Conservation (phyloP, 495 filamentous ascomycete species). For the Penicillium crystallinum region DNA sequence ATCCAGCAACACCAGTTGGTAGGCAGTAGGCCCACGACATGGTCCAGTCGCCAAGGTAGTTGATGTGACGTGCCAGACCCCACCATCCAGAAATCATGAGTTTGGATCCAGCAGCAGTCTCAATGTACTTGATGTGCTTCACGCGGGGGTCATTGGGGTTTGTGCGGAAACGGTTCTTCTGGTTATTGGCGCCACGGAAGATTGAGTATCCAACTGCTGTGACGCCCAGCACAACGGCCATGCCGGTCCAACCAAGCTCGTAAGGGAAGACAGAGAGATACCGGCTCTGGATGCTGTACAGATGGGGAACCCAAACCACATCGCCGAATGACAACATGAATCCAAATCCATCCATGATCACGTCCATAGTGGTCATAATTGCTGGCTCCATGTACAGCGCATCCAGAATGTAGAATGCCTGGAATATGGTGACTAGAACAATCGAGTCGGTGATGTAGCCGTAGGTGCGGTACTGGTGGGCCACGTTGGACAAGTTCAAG, state of each 20-base stretch:
- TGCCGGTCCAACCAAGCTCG: conserved; percentile 61
- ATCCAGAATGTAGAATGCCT: conserved; percentile 82
- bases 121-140: conserved; percentile 76
- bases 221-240: conserved; percentile 57
- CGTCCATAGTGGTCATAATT: conserved; percentile 92
- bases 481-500: conserved; percentile 77
- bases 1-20: conserved; percentile 84
- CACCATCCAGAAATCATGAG: conserved; percentile 91
- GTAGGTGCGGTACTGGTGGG: conserved; percentile 79
- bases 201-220: conserved; percentile 72
- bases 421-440: conserved; percentile 70
- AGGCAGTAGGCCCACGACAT: conserved; percentile 90
- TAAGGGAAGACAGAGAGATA: conserved; percentile 83
- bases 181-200: conserved; percentile 86
- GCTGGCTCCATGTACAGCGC: conserved; percentile 85
- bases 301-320: conserved; percentile 87
- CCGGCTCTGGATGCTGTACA: conserved; percentile 80
- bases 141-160: conserved; percentile 79
- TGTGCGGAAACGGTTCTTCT: conserved; percentile 92
- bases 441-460: conserved; percentile 87
- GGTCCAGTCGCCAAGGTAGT: conserved; percentile 96
- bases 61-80: conserved; percentile 89
- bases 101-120: conserved; percentile 76
- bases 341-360: conserved; percentile 91
- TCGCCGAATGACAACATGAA: conserved; percentile 97